Percentiles rank a stretch among this genome's conserved stretches.
Conservation (phyloP, 805 yeast species). For the Brettanomyces anomalus region DNA sequence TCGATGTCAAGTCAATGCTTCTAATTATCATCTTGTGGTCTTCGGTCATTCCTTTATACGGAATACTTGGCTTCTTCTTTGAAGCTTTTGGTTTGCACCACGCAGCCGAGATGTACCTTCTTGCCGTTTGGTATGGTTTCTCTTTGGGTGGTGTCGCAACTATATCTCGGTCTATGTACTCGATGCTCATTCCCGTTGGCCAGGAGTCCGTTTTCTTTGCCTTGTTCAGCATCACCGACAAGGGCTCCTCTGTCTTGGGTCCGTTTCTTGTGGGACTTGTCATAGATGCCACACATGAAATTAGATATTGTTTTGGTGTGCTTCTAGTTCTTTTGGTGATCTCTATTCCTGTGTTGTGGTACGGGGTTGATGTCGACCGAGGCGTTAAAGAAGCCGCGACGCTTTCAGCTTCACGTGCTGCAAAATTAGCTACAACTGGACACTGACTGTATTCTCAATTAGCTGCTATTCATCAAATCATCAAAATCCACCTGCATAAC, state of each 20-base stretch:
- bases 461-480: no score
- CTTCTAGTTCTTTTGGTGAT: slow-evolving; percentile 42
- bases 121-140: slow-evolving; percentile 70
- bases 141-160: slow-evolving; percentile 69
- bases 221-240: slow-evolving; percentile 68
- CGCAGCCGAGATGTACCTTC: slow-evolving; percentile 56
- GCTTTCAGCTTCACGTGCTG: background rate
- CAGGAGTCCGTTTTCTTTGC: slow-evolving; percentile 72
- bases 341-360: slow-evolving; percentile 47
- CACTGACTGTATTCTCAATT: no score
- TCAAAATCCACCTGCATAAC: no score
- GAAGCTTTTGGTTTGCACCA: slow-evolving; percentile 48
- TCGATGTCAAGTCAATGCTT: slow-evolving; percentile 40
- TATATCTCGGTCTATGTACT: slow-evolving; percentile 56
- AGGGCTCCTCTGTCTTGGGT: slow-evolving; percentile 69
- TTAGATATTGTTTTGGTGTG: slow-evolving; percentile 64
- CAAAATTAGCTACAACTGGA: no score
- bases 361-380: slow-evolving; percentile 46
- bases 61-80: slow-evolving; percentile 56
- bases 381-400: slow-evolving; percentile 36
- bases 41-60: slow-evolving; percentile 61
- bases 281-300: slow-evolving; percentile 65
- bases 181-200: slow-evolving; percentile 64
- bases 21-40: slow-evolving; percentile 51
- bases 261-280: slow-evolving; percentile 66